Evolutionary conservation across 1,284 basidiomycete genomes (phyloP).

Genomic region (Uromyces viciae-fabae): DNA sequence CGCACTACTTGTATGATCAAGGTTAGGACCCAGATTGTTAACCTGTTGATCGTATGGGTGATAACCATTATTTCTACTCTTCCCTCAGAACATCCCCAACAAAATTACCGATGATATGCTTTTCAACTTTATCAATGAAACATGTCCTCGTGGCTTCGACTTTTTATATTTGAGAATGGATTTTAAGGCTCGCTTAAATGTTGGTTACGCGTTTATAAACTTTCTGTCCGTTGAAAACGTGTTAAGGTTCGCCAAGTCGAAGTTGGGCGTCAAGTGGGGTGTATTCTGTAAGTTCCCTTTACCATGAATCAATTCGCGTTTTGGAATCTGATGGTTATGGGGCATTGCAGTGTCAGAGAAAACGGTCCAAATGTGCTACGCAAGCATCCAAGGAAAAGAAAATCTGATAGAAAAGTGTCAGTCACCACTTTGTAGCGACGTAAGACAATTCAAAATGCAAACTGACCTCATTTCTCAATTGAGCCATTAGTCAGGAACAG

Average conservation of each 20-base stretch:
- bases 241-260: conserved; percentile 67
- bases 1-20: conserved; percentile 45
- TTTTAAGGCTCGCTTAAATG: conserved; percentile 42
- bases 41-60: too few species aligned
- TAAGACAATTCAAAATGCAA: conserved; percentile 27
- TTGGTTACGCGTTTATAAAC: conserved; percentile 60
- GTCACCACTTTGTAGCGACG: too few species aligned
- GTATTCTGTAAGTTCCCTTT: conserved; percentile 53
- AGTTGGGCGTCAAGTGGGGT: conserved; percentile 72
- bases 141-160: conserved; percentile 41
- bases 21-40: background rate
- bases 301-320: too few species aligned
- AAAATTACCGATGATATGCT: conserved; percentile 45
- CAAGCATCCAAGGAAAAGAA: conserved; percentile 66
- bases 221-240: conserved; percentile 69
- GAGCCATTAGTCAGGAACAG: conserved; percentile 12
- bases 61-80: background rate
- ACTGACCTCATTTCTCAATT: conserved; percentile 11
- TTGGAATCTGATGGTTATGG: too few species aligned
- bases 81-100: conserved; percentile 38
- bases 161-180: conserved; percentile 45
- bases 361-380: conserved; percentile 77
- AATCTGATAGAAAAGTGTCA: conserved; percentile 56
- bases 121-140: conserved; percentile 38
- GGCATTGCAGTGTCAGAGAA: conserved; percentile 83